These are phyloP conservation scores for Phylloporus sp. DNA, from an alignment of 768 basidiomycete genomes.

Conservation along the genomic window DNA sequence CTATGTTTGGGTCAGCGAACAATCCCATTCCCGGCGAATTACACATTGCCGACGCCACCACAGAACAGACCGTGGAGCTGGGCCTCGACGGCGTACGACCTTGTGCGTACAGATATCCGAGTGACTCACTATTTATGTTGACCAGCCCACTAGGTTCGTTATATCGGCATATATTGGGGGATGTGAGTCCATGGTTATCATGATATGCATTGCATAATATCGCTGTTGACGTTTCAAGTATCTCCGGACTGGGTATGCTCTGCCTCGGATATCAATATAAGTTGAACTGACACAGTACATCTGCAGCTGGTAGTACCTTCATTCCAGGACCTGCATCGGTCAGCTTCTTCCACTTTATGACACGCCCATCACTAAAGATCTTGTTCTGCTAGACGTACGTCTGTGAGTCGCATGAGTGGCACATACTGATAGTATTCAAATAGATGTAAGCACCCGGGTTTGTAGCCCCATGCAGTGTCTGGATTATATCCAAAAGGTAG, in stretches of 20 bases:
- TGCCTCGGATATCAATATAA: too few species aligned
- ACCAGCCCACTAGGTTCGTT: neutral
- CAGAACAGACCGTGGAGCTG: neutral
- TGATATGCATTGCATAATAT: neutral
- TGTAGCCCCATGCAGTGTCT: neutral
- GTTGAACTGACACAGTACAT: neutral
- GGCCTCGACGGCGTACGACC: neutral
- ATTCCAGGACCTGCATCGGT: neutral
- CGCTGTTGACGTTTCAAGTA: neutral
- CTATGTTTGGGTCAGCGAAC: neutral
- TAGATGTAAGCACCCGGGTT: slow-evolving; percentile 3
- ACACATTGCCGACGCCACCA: neutral
- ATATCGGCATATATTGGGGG: neutral
- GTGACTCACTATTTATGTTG: neutral
- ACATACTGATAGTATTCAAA: neutral
- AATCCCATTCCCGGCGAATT: neutral
- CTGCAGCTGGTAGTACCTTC: neutral
- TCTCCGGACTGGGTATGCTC: neutral
- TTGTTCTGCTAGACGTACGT: neutral
- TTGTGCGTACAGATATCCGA: neutral
- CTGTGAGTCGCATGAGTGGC: neutral
- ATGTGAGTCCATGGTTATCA: neutral
- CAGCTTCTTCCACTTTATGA: neutral
- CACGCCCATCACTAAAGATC: neutral
- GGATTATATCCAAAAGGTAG: neutral